Conservation (phyloP, 768 basidiomycete genomes). For the Clathrus columnatus region DNA sequence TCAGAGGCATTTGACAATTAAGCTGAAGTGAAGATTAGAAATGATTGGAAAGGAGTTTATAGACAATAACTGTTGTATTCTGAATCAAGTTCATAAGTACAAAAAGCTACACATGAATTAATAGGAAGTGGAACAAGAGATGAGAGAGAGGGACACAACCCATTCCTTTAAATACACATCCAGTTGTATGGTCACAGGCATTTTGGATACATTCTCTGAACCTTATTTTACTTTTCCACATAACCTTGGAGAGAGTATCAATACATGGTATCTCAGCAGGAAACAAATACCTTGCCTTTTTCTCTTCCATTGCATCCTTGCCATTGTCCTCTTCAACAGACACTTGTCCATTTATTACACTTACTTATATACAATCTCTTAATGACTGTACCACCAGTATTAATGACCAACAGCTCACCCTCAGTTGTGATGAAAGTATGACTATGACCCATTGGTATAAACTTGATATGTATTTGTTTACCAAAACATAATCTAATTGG, state of each 20-base stretch:
- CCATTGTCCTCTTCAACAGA: constrained; percentile 2
- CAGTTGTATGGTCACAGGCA: neutral
- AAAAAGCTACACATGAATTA: no score
- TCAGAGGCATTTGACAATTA: no score
- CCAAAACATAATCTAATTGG: neutral
- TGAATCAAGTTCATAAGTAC: no score
- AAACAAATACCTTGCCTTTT: constrained; percentile 3
- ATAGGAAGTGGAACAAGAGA: neutral
- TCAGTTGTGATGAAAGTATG: constrained; percentile 85
- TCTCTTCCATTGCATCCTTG: constrained; percentile 1
- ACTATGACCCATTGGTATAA: constrained; percentile 87
- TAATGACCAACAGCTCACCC: constrained; percentile 60
- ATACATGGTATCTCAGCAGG: neutral
- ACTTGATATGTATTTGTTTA: neutral
- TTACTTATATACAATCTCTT: constrained; percentile 80
- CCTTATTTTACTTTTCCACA: constrained; percentile 9
- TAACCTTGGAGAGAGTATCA: neutral
- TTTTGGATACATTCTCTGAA: neutral
- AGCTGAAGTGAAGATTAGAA: no score
- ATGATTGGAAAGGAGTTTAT: no score
- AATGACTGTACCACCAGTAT: constrained; percentile 83
- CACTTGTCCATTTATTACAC: constrained; percentile 54
- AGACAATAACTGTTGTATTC: no score
- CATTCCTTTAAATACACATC: neutral
- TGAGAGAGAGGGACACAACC: neutral